A percentile compares a stretch with the other conserved stretches of the same genome.
These are phyloP conservation scores for Cicer arietinum DNA, from an alignment of 306 rosid species.

Conservation along the genomic window DNA sequence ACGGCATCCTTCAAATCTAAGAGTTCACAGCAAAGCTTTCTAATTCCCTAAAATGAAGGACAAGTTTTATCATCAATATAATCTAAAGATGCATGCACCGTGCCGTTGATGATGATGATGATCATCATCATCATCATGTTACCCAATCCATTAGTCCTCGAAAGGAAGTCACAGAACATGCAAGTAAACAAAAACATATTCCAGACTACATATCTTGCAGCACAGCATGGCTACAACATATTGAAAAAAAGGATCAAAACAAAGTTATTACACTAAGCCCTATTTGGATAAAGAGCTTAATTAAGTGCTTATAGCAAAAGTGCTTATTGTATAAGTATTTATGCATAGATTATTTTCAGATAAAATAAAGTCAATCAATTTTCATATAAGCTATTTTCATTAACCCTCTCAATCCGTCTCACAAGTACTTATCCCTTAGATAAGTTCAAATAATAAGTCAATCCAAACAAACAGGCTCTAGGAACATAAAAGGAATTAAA, in stretches of 20 bases:
- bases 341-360: too few species aligned
- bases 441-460: neutral
- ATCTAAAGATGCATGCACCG: constrained; percentile 17
- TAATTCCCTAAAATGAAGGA: constrained; percentile 72
- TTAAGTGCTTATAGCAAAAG: neutral
- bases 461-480: neutral
- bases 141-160: neutral
- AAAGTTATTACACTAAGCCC: neutral
- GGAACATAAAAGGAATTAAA: neutral
- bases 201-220: neutral
- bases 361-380: too few species aligned
- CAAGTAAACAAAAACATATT: constrained; percentile 29
- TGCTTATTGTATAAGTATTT: neutral
- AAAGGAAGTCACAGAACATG: constrained; percentile 30
- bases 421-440: neutral
- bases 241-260: constrained; percentile 6
- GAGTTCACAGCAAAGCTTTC: constrained; percentile 95
- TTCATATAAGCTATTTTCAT: too few species aligned
- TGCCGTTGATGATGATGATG: constrained; percentile 9
- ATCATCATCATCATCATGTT: constrained; percentile 5
- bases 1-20: constrained; percentile 92
- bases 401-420: too few species aligned
- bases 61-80: constrained; percentile 27
- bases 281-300: neutral
- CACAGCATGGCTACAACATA: neutral